Base-by-base conservation (phyloP, 768 basidiomycete genomes). In the Suillus ampliporus region DNA sequence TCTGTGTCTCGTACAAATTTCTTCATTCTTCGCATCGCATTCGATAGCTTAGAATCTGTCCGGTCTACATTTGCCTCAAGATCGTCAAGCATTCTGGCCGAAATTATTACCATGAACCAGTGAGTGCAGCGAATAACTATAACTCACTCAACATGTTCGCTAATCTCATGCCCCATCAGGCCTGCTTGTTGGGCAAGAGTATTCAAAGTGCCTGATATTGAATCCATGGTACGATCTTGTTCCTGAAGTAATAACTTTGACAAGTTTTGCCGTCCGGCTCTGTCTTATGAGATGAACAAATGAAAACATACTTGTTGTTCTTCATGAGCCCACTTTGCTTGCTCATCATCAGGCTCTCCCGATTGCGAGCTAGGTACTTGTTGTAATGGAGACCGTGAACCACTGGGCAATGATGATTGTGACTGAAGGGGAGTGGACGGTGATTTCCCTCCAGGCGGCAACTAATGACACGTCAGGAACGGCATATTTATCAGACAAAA, bases 111-210 rank as follows among this genome's bases (percentile, higher is more conserved):
- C 26, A 8, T 46, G 43, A n/a, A 23, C 57, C 50, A 52, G 21
- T 26, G 34, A 31, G 31, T 3, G 5, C 34, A 75, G 51, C 21
- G 21, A 40, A 38, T 3, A 56, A 64, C 74, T 51, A 38, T n/a
- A 35, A 69, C 87, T 65, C 65, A 97, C 97, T 94, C 93, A 67
- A 90, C 92, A 69, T 99, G 97, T 72, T 96, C 94, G 10, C 74
- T 80, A 56, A 99, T 92, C 72, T 99, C 97, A 61, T 87, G 88
- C 0, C 97, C 97, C 88, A 99, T 99, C 37, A 98, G 79, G 13
- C 90, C 91, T 0, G 97, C 97, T 77, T 99, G 97, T 65, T 92
- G 89, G 0, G 90, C 89, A 8, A 99, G 79, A 1, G 91, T 95
- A 61, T 73, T 87, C 58, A 99, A 76, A 2, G 96, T 95, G 0